Percentiles rank a stretch among this genome's conserved stretches.
Evolutionary conservation across 1,139 yeast species (phyloP).

Genomic region (Kodamaea alishanica): DNA sequence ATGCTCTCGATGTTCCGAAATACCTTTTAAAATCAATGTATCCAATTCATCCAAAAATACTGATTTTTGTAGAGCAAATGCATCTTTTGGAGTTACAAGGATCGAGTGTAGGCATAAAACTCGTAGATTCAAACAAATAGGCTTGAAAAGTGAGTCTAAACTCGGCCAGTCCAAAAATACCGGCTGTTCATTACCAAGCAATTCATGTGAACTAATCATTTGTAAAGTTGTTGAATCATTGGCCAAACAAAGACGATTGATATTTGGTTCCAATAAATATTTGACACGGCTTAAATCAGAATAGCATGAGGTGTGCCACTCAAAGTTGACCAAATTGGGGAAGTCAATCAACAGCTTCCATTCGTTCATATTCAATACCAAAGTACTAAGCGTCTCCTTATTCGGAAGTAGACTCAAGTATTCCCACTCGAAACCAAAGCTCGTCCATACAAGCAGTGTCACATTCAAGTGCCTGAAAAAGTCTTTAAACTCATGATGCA

Average conservation of each 20-base stretch:
- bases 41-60: slow-evolving; percentile 20
- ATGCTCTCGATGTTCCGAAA: slow-evolving; percentile 24
- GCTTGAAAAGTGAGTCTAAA: too few species aligned
- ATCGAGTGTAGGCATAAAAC: too few species aligned
- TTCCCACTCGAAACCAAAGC: slow-evolving; percentile 30
- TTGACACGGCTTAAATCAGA: too few species aligned
- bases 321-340: slow-evolving; percentile 22
- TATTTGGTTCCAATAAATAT: too few species aligned
- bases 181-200: too few species aligned
- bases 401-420: slow-evolving; percentile 23
- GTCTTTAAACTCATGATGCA: slow-evolving; percentile 15
- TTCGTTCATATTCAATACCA: slow-evolving; percentile 21
- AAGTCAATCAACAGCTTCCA: slow-evolving; percentile 14
- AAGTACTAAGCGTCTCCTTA: slow-evolving; percentile 15
- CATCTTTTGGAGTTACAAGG: slow-evolving; percentile 23
- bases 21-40: slow-evolving; percentile 23
- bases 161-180: too few species aligned
- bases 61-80: slow-evolving; percentile 16
- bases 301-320: neutral
- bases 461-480: slow-evolving; percentile 23
- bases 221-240: too few species aligned
- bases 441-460: slow-evolving; percentile 31
- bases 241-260: too few species aligned
- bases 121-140: too few species aligned
- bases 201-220: too few species aligned